Percentiles rank a stretch among this genome's conserved stretches.
phyloP scores from a whole-genome alignment of 1,284 basidiomycete genomes.

The Tylopilus sp. region DNA sequence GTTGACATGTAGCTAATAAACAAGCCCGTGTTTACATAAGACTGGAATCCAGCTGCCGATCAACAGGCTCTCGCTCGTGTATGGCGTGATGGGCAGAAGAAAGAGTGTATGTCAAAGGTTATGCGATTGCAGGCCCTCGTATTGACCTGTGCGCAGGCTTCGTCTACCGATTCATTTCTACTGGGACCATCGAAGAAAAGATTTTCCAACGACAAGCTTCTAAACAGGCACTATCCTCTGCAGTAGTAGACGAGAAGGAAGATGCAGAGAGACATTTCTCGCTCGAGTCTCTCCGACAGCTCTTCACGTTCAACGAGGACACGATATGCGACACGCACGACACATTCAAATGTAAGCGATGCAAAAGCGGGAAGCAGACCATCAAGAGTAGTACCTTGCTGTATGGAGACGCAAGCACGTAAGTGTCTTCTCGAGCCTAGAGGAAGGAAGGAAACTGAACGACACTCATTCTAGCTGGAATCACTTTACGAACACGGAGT shows the following conservation, averaged over 20 bases:
- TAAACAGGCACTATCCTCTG: constrained; percentile 95
- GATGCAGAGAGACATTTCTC: constrained; percentile 96
- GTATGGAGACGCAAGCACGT: constrained; percentile 98
- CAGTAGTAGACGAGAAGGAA: constrained; percentile 96
- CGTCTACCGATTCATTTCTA: constrained; percentile 96
- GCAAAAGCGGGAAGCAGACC: constrained; percentile 81
- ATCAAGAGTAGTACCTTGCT: constrained; percentile 82
- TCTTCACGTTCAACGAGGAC: constrained; percentile 88
- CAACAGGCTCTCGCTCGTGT: constrained; percentile 98
- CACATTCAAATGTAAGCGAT: constrained; percentile 96
- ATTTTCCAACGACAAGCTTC: constrained; percentile 95
- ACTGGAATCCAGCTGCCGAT: constrained; percentile 98
- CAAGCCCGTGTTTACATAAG: constrained; percentile 38
- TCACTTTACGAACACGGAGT: constrained; percentile 85
- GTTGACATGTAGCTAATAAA: neutral
- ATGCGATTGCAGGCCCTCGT: neutral
- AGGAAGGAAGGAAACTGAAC: constrained; percentile 4
- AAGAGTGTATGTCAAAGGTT: constrained; percentile 70
- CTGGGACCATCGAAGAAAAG: constrained; percentile 98
- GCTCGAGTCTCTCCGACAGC: constrained; percentile 79
- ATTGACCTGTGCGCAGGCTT: constrained; percentile 58
- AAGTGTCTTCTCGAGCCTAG: constrained; percentile 37
- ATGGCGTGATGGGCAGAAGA: constrained; percentile 99
- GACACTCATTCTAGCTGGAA: constrained; percentile 77
- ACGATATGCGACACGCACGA: constrained; percentile 94